Evolutionary conservation across 2,329 filamentous ascomycete species (phyloP), one percentile per base, ranked within the genome.

Genomic region (Cadophora luteo-olivacea): DNA sequence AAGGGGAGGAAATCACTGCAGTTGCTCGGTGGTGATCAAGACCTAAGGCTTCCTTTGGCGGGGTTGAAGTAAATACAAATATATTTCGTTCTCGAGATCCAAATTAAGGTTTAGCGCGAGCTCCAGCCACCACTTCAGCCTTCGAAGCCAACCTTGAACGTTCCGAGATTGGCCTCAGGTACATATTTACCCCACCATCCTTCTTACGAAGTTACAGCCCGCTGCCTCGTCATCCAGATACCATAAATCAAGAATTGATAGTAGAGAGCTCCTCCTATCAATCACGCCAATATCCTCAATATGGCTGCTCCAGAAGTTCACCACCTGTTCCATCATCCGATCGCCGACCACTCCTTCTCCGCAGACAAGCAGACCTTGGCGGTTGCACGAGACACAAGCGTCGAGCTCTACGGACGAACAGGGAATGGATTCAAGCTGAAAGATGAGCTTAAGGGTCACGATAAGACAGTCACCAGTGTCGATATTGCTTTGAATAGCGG

Each of bases 221-320:
- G 52, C 70, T 68, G 32, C 64, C 32, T 65, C 55, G 48, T 57
- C 57, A 52, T 55, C 55, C 48, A 54, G 25, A 45, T 51, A 64
- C 29, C 64, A 67, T 61, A 66, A 61, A 29, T 25, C 57, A 68
- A 65, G 57, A 38, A 38, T 84, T 88, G 92, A 87, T 96, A 97
- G 96, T 98, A 91, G 96, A 98, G 96, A 97, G 93, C 88, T 92
- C 84, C 93, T 97, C 93, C 93, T 96, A 93, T 92, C 90, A 85
- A 61, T 41, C 63, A 68, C 90, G 85, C 61, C 33, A 64, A 68
- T 45, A 64, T 61, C 64, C 22, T 64, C 65, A 72, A 80, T 69
- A 98, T 98, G 95, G 85, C 92, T 66, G 81, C 91, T 69, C 93
- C 94, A 73, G 93, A 98, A 86, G 92, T 97, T 68, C 93, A 98